Conservation (phyloP, 805 yeast genomes). For the Wickerhamomyces bovis region DNA sequence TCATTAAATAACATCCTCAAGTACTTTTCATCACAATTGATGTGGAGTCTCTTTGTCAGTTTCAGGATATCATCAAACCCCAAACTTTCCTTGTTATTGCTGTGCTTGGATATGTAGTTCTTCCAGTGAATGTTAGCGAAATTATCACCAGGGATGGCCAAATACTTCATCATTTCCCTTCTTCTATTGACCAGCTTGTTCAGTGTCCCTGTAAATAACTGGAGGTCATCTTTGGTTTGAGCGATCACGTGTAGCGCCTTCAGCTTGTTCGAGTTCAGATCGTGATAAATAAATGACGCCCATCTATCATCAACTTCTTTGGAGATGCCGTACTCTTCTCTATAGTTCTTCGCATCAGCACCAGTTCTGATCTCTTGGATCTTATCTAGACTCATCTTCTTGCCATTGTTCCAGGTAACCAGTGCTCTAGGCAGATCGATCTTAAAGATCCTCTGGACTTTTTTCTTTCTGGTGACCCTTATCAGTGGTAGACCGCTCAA, state of each 20-base stretch:
- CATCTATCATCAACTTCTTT: slow-evolving; percentile 60
- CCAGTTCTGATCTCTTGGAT: slow-evolving; percentile 58
- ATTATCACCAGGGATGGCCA: slow-evolving; percentile 56
- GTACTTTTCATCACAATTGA: slow-evolving; percentile 55
- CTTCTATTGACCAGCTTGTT: slow-evolving; percentile 50
- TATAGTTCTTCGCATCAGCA: slow-evolving; percentile 71
- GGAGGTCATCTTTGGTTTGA: slow-evolving; percentile 40
- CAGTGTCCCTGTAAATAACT: slow-evolving; percentile 49
- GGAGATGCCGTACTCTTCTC: slow-evolving; percentile 78
- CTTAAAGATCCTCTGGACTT: slow-evolving; percentile 49
- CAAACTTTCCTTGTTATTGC: slow-evolving; percentile 30
- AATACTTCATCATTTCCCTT: slow-evolving; percentile 53
- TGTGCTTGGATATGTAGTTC: slow-evolving; percentile 35
- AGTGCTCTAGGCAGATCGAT: slow-evolving; percentile 51
- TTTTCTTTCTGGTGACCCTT: slow-evolving; percentile 66
- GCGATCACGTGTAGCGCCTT: slow-evolving; percentile 81
- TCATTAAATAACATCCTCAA: slow-evolving; percentile 44
- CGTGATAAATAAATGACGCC: slow-evolving; percentile 74
- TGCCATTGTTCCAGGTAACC: slow-evolving; percentile 51
- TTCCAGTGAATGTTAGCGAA: slow-evolving; percentile 66
- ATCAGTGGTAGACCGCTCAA: slow-evolving; percentile 56
- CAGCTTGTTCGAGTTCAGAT: slow-evolving; percentile 52
- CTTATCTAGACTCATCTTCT: slow-evolving; percentile 48
- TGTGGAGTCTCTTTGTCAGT: slow-evolving; percentile 61
- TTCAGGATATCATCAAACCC: slow-evolving; percentile 63